Conservation (phyloP, 257 asterid genomes). For the Nicotiana otophora region DNA sequence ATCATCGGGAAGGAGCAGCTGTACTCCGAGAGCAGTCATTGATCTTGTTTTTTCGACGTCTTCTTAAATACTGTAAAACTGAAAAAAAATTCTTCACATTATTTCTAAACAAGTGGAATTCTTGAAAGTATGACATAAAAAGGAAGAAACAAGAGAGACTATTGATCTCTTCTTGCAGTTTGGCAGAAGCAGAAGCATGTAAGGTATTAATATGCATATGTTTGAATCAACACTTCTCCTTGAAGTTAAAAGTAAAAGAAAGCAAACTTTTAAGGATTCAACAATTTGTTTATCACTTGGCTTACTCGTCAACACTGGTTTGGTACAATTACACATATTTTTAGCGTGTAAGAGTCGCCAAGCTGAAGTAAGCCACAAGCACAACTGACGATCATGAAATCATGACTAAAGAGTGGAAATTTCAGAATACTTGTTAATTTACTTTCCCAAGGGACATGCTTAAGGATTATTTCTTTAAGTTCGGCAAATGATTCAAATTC, state of each 20-base stretch:
- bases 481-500: too few relatives aligned
- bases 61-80: background rate
- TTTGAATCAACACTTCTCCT: background rate
- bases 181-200: background rate
- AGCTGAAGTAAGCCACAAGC: background rate
- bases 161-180: background rate
- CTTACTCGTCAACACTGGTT: conserved; percentile 10
- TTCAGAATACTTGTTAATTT: background rate
- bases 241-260: background rate
- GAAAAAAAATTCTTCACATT: background rate
- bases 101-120: background rate
- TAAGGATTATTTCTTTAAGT: too few relatives aligned
- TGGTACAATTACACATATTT: background rate
- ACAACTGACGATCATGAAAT: background rate
- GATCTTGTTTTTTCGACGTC: background rate
- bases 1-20: background rate
- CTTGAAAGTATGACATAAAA: background rate
- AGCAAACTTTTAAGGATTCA: background rate
- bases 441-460: too few relatives aligned
- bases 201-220: background rate
- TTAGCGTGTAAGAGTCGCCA: conserved; percentile 17
- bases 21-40: background rate
- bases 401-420: conserved; percentile 8
- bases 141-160: background rate
- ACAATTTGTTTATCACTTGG: background rate